These are phyloP conservation scores for Cryphonectria japonica DNA, from an alignment of 2,329 filamentous ascomycete genomes.

Conservation along the genomic window DNA sequence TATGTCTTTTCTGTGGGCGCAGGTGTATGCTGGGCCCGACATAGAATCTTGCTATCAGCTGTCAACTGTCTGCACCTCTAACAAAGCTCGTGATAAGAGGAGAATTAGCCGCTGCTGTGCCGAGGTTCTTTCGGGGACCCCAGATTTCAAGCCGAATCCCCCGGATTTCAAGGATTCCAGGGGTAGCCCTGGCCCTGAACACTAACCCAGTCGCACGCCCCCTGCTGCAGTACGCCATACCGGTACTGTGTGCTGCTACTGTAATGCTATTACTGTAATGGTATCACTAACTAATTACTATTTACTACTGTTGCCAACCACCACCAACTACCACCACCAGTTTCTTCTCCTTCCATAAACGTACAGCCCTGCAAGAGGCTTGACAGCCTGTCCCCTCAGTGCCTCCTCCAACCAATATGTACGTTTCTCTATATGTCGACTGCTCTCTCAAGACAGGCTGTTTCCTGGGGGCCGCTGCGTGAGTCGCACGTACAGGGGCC, in stretches of 20 bases:
- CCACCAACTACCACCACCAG: neutral
- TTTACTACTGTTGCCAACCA: neutral
- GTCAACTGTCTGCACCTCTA: neutral
- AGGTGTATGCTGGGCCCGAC: neutral
- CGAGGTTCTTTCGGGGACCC: neutral
- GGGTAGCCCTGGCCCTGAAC: neutral
- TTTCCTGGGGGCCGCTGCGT: neutral
- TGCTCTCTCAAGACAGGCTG: neutral
- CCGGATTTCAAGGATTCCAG: neutral
- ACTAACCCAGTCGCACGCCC: too few relatives aligned
- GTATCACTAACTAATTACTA: neutral
- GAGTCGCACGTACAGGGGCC: constrained; percentile 29
- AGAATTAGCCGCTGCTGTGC: neutral
- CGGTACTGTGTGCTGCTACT: too few relatives aligned
- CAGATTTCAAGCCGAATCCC: neutral
- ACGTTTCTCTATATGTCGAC: neutral
- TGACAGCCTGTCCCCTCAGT: neutral
- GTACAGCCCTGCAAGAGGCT: neutral
- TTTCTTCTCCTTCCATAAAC: neutral
- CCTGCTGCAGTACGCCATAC: neutral
- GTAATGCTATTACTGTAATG: neutral
- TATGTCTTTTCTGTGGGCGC: neutral
- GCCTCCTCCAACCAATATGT: too few relatives aligned
- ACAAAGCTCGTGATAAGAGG: neutral
- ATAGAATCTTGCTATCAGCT: neutral